phyloP scores from a whole-genome alignment of 2,329 filamentous ascomycete species.

The Ceratocystis destructans region DNA sequence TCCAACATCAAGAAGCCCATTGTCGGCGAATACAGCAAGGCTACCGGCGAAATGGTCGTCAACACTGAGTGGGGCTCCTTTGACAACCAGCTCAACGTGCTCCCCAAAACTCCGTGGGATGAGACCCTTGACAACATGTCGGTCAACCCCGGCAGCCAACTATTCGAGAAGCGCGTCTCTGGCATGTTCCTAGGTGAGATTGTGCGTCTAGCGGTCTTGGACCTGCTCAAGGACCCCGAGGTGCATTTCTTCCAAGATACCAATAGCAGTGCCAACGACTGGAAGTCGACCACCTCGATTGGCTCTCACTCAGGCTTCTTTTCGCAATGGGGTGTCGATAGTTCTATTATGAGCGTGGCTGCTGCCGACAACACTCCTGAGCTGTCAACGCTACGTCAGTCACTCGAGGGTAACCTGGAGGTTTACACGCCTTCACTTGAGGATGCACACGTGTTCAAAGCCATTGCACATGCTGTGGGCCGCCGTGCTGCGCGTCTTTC shows the following conservation, averaged over 20 bases:
- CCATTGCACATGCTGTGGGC: slow-evolving; percentile 68
- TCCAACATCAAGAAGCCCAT: slow-evolving; percentile 68
- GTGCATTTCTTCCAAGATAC: slow-evolving; percentile 63
- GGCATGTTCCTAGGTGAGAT: slow-evolving; percentile 98
- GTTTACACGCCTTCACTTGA: slow-evolving; percentile 65
- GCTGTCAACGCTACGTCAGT: slow-evolving; percentile 59
- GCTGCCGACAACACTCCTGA: slow-evolving; percentile 65
- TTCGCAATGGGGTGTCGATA: slow-evolving; percentile 80
- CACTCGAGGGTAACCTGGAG: slow-evolving; percentile 61
- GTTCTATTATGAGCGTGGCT: slow-evolving; percentile 74
- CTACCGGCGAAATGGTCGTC: slow-evolving; percentile 88
- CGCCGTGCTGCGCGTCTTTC: slow-evolving; percentile 78
- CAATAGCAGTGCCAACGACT: slow-evolving; percentile 58
- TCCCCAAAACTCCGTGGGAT: slow-evolving; percentile 80
- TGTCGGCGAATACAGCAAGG: slow-evolving; percentile 56
- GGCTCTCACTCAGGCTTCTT: slow-evolving; percentile 52
- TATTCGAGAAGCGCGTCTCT: slow-evolving; percentile 97
- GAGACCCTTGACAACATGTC: slow-evolving; percentile 61
- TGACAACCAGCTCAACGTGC: slow-evolving; percentile 78
- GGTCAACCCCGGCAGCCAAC: slow-evolving; percentile 86
- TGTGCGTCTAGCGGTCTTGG: slow-evolving; percentile 60
- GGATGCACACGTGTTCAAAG: slow-evolving; percentile 79
- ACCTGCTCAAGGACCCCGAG: slow-evolving; percentile 53
- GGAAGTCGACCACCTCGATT: slow-evolving; percentile 55
- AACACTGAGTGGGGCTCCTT: slow-evolving; percentile 99